Conservation (phyloP, 78 protist genomes). For the Isochrysis galbana region DNA sequence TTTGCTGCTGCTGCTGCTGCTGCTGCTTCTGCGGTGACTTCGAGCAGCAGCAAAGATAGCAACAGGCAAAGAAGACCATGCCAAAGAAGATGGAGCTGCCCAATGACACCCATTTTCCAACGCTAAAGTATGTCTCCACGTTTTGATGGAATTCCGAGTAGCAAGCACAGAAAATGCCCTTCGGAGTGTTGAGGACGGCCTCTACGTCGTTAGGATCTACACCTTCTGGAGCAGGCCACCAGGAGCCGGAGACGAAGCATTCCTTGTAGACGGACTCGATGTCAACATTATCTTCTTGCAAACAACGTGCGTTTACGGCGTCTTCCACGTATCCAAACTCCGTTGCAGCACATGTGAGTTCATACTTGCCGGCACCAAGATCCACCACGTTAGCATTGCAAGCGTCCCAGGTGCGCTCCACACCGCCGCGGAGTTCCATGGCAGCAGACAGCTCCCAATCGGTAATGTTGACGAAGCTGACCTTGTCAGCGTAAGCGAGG, state of each 20-base stretch:
- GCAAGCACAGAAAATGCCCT: background rate
- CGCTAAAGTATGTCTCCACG: background rate
- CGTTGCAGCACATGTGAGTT: background rate
- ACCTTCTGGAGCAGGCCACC: background rate
- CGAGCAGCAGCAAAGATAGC: background rate
- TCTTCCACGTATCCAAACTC: background rate
- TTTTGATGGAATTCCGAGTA: background rate
- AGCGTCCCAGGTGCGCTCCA: background rate
- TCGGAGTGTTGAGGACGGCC: background rate
- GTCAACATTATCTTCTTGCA: background rate
- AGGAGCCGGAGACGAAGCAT: background rate
- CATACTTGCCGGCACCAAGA: background rate
- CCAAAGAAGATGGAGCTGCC: background rate
- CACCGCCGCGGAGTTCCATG: background rate
- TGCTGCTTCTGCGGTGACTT: background rate
- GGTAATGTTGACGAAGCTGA: background rate
- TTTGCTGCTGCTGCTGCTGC: background rate
- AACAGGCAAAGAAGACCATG: background rate
- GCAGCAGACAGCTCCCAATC: background rate
- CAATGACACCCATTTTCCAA: background rate
- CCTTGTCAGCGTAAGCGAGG: background rate
- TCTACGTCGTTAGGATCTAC: background rate
- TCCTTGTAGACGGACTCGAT: background rate
- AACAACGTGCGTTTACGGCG: background rate
- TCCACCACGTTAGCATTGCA: background rate